These are phyloP conservation scores for Daldinia loculata DNA, from an alignment of 495 filamentous ascomycete species.

Conservation along the genomic window DNA sequence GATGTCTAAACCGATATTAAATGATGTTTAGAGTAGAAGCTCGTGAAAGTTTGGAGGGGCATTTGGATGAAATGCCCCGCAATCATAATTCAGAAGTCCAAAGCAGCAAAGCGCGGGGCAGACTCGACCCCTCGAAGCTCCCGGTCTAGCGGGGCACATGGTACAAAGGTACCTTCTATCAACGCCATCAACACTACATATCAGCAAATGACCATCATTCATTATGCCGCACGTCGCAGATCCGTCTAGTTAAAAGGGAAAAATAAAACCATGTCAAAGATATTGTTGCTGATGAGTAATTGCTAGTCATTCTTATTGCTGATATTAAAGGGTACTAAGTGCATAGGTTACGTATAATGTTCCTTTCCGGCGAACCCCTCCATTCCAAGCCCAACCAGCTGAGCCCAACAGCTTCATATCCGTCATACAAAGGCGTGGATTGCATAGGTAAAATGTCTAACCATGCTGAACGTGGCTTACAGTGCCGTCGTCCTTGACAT, in stretches of 20 bases:
- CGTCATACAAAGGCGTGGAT: not conserved
- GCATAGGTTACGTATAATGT: not conserved
- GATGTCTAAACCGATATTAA: not conserved
- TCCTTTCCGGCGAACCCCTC: not conserved
- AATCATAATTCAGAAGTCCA: conserved; percentile 11
- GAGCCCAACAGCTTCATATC: not conserved
- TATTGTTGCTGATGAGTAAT: not conserved
- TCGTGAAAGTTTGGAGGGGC: conserved; percentile 50
- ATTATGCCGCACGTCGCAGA: not conserved
- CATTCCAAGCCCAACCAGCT: no score
- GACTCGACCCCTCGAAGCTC: conserved; percentile 11
- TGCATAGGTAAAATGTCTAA: conserved; percentile 41
- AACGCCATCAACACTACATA: not conserved
- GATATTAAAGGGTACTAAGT: not conserved
- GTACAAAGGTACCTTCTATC: conserved; percentile 26
- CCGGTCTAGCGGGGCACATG: conserved; percentile 19
- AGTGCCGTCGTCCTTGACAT: conserved; percentile 74
- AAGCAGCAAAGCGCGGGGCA: conserved; percentile 37
- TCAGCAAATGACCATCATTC: not conserved
- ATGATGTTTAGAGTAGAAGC: conserved; percentile 24
- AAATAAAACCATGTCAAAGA: not conserved
- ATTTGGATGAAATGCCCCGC: conserved; percentile 36
- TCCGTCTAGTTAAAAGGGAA: not conserved
- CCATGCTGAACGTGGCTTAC: conserved; percentile 74
- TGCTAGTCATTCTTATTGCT: not conserved